phyloP scores from a whole-genome alignment of 179 eudicot genomes.

The Silene vulgaris region DNA sequence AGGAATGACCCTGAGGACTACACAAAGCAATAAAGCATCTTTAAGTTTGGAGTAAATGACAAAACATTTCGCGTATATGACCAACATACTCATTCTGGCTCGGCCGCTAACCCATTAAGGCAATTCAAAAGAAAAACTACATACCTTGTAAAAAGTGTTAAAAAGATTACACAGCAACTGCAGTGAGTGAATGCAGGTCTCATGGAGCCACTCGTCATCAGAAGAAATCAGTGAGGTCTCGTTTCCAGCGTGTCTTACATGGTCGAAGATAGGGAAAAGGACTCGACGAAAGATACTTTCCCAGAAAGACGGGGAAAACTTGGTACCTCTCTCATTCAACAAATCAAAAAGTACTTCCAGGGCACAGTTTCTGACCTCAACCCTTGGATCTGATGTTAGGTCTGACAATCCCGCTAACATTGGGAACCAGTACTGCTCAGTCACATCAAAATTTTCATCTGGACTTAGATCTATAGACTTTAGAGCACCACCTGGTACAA shows the following conservation, averaged over 20 bases:
- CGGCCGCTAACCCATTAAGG: background rate
- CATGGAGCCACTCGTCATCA: conserved; percentile 85
- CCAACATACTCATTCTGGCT: background rate
- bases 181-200: conserved; percentile 90
- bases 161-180: conserved; percentile 95
- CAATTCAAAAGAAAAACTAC: conserved; percentile 6
- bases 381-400: conserved; percentile 81
- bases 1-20: background rate
- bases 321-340: conserved; percentile 90
- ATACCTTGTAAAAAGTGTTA: conserved; percentile 97
- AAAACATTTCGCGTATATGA: background rate
- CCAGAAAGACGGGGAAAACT: conserved; percentile 91
- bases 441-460: conserved; percentile 69
- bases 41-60: background rate
- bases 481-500: conserved; percentile 86
- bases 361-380: conserved; percentile 94
- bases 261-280: conserved; percentile 92
- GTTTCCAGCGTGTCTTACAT: conserved; percentile 84
- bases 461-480: conserved; percentile 62
- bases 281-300: conserved; percentile 85
- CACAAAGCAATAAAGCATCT: background rate
- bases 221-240: conserved; percentile 44
- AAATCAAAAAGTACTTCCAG: conserved; percentile 96
- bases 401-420: conserved; percentile 99
- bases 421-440: conserved; percentile 99